A percentile compares a stretch with the other conserved stretches of the same genome.
phyloP scores from a whole-genome alignment of 441 rosid species.

The Bocquillonia castaneifolia region DNA sequence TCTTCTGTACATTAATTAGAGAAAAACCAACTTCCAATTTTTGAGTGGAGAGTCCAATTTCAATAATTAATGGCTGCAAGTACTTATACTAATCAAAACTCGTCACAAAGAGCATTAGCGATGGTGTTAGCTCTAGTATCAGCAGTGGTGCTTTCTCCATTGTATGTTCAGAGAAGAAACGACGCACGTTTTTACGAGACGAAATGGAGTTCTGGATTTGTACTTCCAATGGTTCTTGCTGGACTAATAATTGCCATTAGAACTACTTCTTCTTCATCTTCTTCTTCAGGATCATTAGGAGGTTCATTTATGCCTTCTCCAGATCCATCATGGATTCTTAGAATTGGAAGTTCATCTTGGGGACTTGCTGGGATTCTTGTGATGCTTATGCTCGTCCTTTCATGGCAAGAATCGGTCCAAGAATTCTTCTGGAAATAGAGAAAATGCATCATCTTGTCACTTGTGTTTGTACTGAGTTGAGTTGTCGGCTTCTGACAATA shows the following conservation, averaged over 20 bases:
- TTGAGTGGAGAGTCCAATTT: too few relatives aligned
- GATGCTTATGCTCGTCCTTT: conserved; percentile 49
- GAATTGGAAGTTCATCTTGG: conserved; percentile 57
- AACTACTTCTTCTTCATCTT: conserved; percentile 33
- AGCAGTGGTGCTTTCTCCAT: conserved; percentile 46
- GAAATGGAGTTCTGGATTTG: conserved; percentile 40
- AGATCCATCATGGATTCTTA: conserved; percentile 49
- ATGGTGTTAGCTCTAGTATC: conserved; percentile 50
- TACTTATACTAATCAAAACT: conserved; percentile 16
- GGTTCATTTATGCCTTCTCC: conserved; percentile 30
- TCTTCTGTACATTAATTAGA: background rate
- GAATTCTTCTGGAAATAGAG: conserved; percentile 48
- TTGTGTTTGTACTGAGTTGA: too few relatives aligned
- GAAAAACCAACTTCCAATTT: background rate
- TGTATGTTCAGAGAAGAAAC: conserved; percentile 28
- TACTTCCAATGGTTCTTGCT: conserved; percentile 50
- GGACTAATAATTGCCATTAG: conserved; percentile 49
- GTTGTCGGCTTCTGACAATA: too few relatives aligned
- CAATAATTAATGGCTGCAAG: conserved; percentile 35
- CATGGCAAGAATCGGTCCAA: conserved; percentile 53
- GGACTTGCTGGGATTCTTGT: conserved; percentile 49
- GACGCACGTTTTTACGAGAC: conserved; percentile 27
- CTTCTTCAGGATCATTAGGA: conserved; percentile 14
- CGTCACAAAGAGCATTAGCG: conserved; percentile 48
- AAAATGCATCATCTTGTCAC: background rate